A percentile compares a stretch with the other conserved stretches of the same genome.
phyloP scores from a whole-genome alignment of 139 green algal species.

The Tetraselmis striata region DNA sequence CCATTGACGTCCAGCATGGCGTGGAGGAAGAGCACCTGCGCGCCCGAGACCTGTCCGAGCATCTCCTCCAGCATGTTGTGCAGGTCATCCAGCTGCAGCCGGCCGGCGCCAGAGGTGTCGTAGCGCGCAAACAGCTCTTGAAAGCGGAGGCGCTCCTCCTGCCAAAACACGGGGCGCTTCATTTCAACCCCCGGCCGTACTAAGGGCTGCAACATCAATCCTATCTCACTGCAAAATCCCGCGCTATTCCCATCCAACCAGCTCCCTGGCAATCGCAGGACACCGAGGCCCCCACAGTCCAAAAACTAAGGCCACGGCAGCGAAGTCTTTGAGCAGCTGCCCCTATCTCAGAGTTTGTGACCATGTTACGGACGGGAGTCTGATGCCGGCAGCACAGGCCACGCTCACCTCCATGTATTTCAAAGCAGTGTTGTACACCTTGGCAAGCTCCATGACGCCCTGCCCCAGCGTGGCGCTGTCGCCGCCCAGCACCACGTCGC shows the following conservation, averaged over 20 bases:
- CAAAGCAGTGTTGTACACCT: neutral
- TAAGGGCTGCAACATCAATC: too few species aligned
- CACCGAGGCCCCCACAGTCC: too few species aligned
- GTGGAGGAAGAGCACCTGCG: conserved; percentile 13
- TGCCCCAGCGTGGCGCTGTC: neutral
- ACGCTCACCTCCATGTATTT: neutral
- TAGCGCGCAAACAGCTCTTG: neutral
- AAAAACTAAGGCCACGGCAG: too few species aligned
- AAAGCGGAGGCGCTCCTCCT: neutral
- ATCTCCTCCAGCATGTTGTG: conserved; percentile 19
- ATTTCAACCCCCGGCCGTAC: too few species aligned
- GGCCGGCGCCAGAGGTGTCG: conserved; percentile 19
- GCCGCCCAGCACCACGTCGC: neutral
- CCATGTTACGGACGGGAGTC: too few species aligned
- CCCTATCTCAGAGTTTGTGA: too few species aligned
- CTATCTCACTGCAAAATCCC: too few species aligned
- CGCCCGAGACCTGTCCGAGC: conserved; percentile 12
- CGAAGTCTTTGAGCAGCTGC: too few species aligned
- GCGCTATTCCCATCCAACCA: too few species aligned
- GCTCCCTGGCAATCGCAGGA: too few species aligned
- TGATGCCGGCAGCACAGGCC: too few species aligned
- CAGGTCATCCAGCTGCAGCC: conserved; percentile 28
- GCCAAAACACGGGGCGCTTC: too few species aligned
- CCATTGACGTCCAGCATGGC: conserved; percentile 41
- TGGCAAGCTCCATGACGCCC: neutral